Conservation (phyloP, 352 stramenopile species). For the Bremia lactucae region DNA sequence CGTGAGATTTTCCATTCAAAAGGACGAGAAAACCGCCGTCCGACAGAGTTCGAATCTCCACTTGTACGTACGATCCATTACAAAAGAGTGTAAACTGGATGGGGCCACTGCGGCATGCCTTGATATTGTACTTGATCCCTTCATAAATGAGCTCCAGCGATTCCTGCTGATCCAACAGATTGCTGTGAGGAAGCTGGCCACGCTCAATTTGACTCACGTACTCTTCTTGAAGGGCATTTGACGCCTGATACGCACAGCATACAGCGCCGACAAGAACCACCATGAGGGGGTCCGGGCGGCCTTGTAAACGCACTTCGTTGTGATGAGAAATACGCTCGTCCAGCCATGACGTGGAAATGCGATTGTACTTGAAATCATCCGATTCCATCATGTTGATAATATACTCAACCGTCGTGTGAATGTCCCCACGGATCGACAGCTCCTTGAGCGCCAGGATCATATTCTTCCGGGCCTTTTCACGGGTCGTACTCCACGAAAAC, state of each 20-base stretch:
- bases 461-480: slow-evolving; percentile 96
- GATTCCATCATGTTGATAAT: slow-evolving; percentile 98
- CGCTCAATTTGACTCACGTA: slow-evolving; percentile 81
- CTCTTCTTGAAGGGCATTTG: slow-evolving; percentile 56
- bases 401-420: slow-evolving; percentile 99
- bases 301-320: slow-evolving; percentile 81
- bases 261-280: slow-evolving; percentile 85
- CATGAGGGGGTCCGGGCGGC: slow-evolving; percentile 71
- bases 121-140: slow-evolving; percentile 96
- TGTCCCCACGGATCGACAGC: slow-evolving; percentile 98
- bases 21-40: slow-evolving; percentile 98
- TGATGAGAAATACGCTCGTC: slow-evolving; percentile 94
- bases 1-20: slow-evolving; percentile 93
- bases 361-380: slow-evolving; percentile 97
- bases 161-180: slow-evolving; percentile 77
- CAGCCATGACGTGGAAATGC: slow-evolving; percentile 98
- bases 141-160: slow-evolving; percentile 98
- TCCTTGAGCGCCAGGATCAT: slow-evolving; percentile 98
- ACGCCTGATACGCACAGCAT: slow-evolving; percentile 74
- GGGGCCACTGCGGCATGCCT: slow-evolving; percentile 81
- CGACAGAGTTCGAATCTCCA: slow-evolving; percentile 93
- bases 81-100: slow-evolving; percentile 89
- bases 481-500: slow-evolving; percentile 93
- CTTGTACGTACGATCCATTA: slow-evolving; percentile 83
- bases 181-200: slow-evolving; percentile 87